Conservation (phyloP, 495 filamentous ascomycete genomes). For the Penicillium malachiteum region DNA sequence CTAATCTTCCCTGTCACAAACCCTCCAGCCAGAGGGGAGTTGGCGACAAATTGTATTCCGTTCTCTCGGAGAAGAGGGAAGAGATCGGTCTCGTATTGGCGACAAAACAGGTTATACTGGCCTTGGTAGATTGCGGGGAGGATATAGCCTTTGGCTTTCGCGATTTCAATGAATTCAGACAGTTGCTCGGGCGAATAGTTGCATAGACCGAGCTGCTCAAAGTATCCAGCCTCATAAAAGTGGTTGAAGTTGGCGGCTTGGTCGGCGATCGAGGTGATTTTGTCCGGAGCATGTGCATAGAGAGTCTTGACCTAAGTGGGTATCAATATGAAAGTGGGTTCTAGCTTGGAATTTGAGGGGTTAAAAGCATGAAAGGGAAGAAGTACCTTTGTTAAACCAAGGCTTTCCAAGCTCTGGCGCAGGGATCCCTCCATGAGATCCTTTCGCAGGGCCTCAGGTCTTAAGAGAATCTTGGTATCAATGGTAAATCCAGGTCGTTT, state of each 20-base stretch:
- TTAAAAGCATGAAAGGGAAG: too few relatives aligned
- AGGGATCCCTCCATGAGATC: too few relatives aligned
- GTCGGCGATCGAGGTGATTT: not conserved
- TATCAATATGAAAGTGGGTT: too few relatives aligned
- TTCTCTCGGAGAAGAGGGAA: conserved; percentile 53
- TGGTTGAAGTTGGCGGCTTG: not conserved
- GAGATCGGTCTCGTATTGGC: conserved; percentile 44
- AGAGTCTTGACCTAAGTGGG: not conserved
- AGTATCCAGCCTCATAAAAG: not conserved
- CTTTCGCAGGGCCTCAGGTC: too few relatives aligned
- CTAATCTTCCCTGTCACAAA: conserved; percentile 45
- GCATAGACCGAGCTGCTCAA: conserved; percentile 11
- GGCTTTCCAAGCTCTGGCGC: too few relatives aligned
- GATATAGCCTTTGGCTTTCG: conserved; percentile 6
- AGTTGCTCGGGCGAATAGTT: conserved; percentile 16
- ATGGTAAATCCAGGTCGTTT: too few relatives aligned
- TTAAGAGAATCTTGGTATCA: too few relatives aligned
- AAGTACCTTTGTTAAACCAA: too few relatives aligned
- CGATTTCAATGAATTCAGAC: conserved; percentile 5
- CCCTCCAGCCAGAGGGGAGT: conserved; percentile 41
- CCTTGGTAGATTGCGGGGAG: conserved; percentile 17
- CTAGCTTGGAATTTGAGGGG: too few relatives aligned
- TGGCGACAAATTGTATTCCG: conserved; percentile 41
- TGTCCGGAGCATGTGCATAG: not conserved
- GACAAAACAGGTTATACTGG: conserved; percentile 41